phyloP scores from a whole-genome alignment of 768 basidiomycete species.

The Rhodotorula sphaerocarpa region DNA sequence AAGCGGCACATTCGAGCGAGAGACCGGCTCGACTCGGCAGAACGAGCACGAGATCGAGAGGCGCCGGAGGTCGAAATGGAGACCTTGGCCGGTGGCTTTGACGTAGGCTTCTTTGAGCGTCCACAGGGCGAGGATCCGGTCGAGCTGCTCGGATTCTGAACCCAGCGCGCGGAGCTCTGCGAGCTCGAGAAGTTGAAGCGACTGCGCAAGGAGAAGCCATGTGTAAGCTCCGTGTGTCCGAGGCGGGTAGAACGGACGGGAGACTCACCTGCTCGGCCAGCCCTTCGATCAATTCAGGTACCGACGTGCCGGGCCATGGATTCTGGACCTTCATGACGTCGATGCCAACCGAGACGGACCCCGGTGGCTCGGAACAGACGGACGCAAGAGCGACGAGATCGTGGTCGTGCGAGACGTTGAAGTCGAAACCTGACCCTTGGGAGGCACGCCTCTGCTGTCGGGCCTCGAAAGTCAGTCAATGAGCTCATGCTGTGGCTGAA shows the following conservation, averaged over 20 bases:
- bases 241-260: background rate
- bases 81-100: constrained; percentile 26
- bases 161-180: background rate
- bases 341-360: background rate
- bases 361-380: background rate
- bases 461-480: too few species aligned
- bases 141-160: background rate
- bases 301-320: constrained; percentile 22
- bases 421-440: constrained; percentile 11
- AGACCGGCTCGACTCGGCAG: too few species aligned
- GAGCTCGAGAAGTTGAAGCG: constrained; percentile 12
- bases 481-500: too few species aligned
- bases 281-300: constrained; percentile 7
- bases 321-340: constrained; percentile 28
- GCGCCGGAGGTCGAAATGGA: constrained; percentile 16
- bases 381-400: constrained; percentile 14
- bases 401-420: constrained; percentile 16
- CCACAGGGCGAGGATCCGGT: constrained; percentile 22
- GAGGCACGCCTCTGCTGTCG: too few species aligned
- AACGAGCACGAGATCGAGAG: too few species aligned
- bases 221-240: too few species aligned
- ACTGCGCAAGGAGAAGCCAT: accelerated
- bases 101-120: constrained; percentile 35
- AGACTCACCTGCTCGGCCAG: constrained; percentile 16
- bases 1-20: too few species aligned